Conservation (phyloP, 2,329 filamentous ascomycete species). For the Leptosphaerulina australis region DNA sequence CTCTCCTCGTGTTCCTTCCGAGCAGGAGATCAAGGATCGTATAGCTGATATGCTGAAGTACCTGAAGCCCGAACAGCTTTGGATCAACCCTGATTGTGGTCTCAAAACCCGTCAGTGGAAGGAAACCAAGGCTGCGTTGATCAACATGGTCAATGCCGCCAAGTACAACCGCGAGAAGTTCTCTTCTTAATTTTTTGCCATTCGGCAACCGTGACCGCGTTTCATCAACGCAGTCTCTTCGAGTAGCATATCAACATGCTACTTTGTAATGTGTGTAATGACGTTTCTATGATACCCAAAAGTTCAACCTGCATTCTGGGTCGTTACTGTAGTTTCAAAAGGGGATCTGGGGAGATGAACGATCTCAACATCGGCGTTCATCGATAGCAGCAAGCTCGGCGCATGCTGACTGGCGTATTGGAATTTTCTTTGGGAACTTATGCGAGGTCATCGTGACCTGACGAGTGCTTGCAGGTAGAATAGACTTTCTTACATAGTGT, state of each 20-base stretch:
- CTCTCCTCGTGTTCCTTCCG: slow-evolving; percentile 93
- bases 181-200: slow-evolving; percentile 58
- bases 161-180: slow-evolving; percentile 95
- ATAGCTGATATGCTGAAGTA: slow-evolving; percentile 95
- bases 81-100: slow-evolving; percentile 99
- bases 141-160: slow-evolving; percentile 97
- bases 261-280: slow-evolving; percentile 49
- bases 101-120: slow-evolving; percentile 99
- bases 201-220: slow-evolving; percentile 33
- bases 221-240: slow-evolving; percentile 43
- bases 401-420: slow-evolving; percentile 18
- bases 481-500: background rate
- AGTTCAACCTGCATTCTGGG: slow-evolving; percentile 52
- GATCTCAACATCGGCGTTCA: slow-evolving; percentile 51
- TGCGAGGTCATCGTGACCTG: background rate
- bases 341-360: slow-evolving; percentile 37
- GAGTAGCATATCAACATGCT: slow-evolving; percentile 49
- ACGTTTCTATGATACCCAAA: slow-evolving; percentile 51
- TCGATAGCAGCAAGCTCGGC: slow-evolving; percentile 26
- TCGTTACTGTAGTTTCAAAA: slow-evolving; percentile 38
- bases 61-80: slow-evolving; percentile 98
- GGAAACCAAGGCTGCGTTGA: slow-evolving; percentile 95
- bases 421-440: background rate
- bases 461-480: slow-evolving; percentile 5
- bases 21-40: slow-evolving; percentile 98